phyloP scores from a whole-genome alignment of 2,329 filamentous ascomycete genomes.

The Colletotrichum lindemuthianum region DNA sequence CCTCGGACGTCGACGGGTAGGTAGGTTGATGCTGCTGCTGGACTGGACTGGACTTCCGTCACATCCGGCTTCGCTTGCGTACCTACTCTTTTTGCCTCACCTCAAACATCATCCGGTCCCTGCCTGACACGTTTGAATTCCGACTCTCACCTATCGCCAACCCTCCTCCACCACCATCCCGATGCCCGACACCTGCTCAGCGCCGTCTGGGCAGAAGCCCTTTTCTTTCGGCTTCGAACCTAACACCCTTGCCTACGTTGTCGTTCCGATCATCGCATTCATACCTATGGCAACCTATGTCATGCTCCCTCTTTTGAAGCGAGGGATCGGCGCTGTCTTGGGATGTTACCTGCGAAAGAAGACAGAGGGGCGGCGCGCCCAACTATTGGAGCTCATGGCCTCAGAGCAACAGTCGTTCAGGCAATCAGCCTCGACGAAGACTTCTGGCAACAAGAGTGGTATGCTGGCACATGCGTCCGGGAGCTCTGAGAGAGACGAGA shows the following conservation, averaged over 20 bases:
- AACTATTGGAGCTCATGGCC: constrained; percentile 64
- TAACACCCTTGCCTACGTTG: constrained; percentile 40
- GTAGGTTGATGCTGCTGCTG: constrained; percentile 23
- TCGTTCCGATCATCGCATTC: constrained; percentile 37
- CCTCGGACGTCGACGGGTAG: constrained; percentile 28
- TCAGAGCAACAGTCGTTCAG: constrained; percentile 51
- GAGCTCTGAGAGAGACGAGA: constrained; percentile 51
- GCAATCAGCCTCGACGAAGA: constrained; percentile 42
- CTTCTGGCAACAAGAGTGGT: constrained; percentile 74
- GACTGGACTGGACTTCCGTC: constrained; percentile 23
- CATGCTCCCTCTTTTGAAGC: constrained; percentile 51
- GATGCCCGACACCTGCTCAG: constrained; percentile 44
- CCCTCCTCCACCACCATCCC: constrained; percentile 1
- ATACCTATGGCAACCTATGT: constrained; percentile 42
- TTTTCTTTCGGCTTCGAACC: constrained; percentile 45
- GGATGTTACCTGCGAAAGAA: constrained; percentile 72
- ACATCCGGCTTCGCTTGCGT: constrained; percentile 19
- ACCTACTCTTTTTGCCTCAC: background rate
- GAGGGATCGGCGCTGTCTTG: constrained; percentile 52
- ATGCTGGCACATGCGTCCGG: constrained; percentile 47
- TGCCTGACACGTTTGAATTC: background rate
- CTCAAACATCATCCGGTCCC: background rate
- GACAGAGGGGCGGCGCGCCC: constrained; percentile 69
- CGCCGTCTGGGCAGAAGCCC: constrained; percentile 40
- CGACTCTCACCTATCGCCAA: background rate